These are phyloP conservation scores for Cetradonia linearis DNA, from an alignment of 495 filamentous ascomycete genomes.

Conservation along the genomic window DNA sequence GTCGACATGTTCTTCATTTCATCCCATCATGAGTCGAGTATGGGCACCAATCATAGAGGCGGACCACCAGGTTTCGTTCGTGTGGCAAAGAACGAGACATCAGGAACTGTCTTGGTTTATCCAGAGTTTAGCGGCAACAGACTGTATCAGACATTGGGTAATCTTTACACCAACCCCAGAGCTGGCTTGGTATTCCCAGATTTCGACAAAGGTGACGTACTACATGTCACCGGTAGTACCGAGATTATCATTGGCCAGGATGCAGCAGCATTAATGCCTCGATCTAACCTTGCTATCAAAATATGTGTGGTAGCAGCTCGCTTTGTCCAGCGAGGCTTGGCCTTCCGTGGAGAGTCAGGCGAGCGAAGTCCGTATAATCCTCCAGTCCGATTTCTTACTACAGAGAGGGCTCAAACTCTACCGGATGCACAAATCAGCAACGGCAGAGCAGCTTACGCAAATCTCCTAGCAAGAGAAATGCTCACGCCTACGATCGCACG, in stretches of 20 bases:
- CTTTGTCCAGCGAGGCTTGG: conserved; percentile 51
- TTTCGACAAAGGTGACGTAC: conserved; percentile 56
- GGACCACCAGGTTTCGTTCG: conserved; percentile 65
- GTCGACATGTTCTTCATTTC: conserved; percentile 71
- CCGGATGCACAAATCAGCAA: conserved; percentile 21
- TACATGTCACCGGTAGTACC: conserved; percentile 59
- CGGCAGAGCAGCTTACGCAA: conserved; percentile 34
- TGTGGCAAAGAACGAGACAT: conserved; percentile 43
- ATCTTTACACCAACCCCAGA: conserved; percentile 52
- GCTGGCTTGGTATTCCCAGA: conserved; percentile 61
- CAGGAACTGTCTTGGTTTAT: conserved; percentile 49
- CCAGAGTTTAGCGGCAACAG: conserved; percentile 77
- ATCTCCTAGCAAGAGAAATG: conserved; percentile 40
- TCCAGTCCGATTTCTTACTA: conserved; percentile 42
- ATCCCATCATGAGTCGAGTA: conserved; percentile 47
- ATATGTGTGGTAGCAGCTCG: conserved; percentile 49
- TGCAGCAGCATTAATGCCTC: conserved; percentile 50
- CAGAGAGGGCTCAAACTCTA: conserved; percentile 36
- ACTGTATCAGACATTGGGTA: conserved; percentile 72
- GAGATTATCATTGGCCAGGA: conserved; percentile 52
- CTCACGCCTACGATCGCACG: conserved; percentile 56
- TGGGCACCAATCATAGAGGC: conserved; percentile 82
- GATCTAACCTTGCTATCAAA: conserved; percentile 60
- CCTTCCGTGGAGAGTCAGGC: conserved; percentile 51
- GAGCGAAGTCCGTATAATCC: conserved; percentile 67